Percentiles rank a stretch among this genome's conserved stretches.
Evolutionary conservation across 768 basidiomycete species (phyloP).

Genomic region (Russula dissimulans): DNA sequence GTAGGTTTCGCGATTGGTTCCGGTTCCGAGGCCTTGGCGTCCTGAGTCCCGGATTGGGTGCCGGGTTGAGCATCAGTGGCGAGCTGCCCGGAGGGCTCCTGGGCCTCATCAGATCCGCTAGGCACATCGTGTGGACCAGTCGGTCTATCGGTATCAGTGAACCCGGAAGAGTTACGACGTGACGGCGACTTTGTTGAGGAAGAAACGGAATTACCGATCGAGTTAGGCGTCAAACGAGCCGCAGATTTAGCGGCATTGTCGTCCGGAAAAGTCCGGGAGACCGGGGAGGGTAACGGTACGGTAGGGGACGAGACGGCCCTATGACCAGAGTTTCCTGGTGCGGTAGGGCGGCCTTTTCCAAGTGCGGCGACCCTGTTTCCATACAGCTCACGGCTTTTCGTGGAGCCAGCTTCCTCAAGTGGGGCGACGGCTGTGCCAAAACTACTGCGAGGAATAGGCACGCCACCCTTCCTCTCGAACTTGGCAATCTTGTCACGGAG

Average conservation of each 20-base stretch:
- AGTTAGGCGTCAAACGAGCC: neutral
- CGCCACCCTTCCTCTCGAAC: constrained; percentile 70
- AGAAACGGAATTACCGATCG: neutral
- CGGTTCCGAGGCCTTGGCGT: neutral
- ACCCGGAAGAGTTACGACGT: neutral
- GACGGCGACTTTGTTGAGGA: neutral
- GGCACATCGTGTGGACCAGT: neutral
- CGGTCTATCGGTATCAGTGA: neutral
- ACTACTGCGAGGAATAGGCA: constrained; percentile 66
- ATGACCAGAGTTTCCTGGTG: constrained; percentile 1
- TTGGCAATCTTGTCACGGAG: constrained; percentile 67
- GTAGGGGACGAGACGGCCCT: constrained; percentile 15
- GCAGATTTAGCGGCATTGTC: neutral
- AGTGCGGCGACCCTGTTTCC: constrained; percentile 54
- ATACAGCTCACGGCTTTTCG: constrained; percentile 56
- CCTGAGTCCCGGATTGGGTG: neutral
- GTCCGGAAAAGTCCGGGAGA: constrained; percentile 3
- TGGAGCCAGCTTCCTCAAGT: constrained; percentile 35
- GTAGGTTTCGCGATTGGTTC: neutral
- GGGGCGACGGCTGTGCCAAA: constrained; percentile 62
- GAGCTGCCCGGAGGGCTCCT: neutral
- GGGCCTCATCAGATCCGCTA: neutral
- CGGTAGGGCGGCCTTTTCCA: constrained; percentile 22
- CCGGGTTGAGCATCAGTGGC: neutral
- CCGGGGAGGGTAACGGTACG: neutral